Conservation (phyloP, 2,329 filamentous ascomycete genomes). For the Botrytis galanthina region DNA sequence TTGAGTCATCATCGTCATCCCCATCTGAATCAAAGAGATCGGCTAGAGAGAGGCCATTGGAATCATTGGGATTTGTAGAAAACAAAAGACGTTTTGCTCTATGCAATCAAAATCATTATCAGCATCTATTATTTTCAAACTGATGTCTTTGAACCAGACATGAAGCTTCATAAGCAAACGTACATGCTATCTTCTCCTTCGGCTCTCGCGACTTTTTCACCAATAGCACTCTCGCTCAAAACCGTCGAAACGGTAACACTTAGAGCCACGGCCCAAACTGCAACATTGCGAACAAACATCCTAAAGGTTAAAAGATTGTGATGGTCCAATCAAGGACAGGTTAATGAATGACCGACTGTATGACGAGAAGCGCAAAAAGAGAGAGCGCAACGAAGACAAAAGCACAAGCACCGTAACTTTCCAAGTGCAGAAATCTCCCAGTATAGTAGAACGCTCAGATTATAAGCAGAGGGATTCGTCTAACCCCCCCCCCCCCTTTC, state of each 20-base stretch:
- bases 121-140: not conserved
- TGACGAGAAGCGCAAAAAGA: not conserved
- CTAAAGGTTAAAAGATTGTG: conserved; percentile 2
- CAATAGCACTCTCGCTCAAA: not conserved
- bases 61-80: not conserved
- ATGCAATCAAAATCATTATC: not conserved
- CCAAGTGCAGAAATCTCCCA: not conserved
- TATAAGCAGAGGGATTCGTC: not conserved
- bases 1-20: not conserved
- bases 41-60: not conserved
- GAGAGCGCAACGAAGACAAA: not conserved
- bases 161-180: not conserved
- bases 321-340: not conserved
- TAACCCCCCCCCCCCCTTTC: not conserved
- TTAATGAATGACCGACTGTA: not conserved
- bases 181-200: not conserved
- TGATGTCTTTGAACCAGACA: not conserved
- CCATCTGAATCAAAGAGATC: not conserved
- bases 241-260: conserved; percentile 1
- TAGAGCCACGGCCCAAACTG: conserved; percentile 1
- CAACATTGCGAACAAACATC: not conserved
- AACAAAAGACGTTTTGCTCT: not conserved
- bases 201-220: conserved; percentile 2
- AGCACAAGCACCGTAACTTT: not conserved
- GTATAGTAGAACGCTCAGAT: not conserved